These are phyloP conservation scores for Cunninghamia lanceolata DNA, from an alignment of 75 land plant genomes.

Conservation along the genomic window DNA sequence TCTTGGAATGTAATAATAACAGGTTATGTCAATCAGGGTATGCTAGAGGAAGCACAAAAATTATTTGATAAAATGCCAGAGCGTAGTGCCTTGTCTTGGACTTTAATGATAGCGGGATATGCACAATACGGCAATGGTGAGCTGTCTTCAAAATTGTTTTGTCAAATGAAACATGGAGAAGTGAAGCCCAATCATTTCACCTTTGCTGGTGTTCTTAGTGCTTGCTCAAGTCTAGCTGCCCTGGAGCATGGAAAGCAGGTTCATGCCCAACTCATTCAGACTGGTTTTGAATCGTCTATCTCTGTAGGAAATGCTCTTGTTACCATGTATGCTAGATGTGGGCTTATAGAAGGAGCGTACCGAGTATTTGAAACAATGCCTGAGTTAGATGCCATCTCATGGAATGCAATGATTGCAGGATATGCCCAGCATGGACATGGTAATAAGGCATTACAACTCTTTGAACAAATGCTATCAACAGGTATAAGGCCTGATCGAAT, in stretches of 20 bases:
- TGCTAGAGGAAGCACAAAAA: slow-evolving; percentile 23
- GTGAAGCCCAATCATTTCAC: slow-evolving; percentile 47
- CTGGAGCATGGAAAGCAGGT: slow-evolving; percentile 36
- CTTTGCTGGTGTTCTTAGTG: slow-evolving; percentile 42
- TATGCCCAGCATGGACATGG: slow-evolving; percentile 39
- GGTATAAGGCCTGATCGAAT: slow-evolving; percentile 30
- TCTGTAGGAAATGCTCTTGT: slow-evolving; percentile 51
- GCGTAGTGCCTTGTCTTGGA: slow-evolving; percentile 53
- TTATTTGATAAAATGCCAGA: slow-evolving; percentile 58
- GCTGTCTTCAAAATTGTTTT: slow-evolving; percentile 29
- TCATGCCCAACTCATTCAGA: slow-evolving; percentile 36
- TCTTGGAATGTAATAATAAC: slow-evolving; percentile 48
- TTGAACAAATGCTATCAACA: slow-evolving; percentile 22
- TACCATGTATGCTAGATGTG: slow-evolving; percentile 81
- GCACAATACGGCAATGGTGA: slow-evolving; percentile 50
- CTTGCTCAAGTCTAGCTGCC: slow-evolving; percentile 44
- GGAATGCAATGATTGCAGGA: slow-evolving; percentile 74
- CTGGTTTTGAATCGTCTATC: slow-evolving; percentile 38
- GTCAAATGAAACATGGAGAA: slow-evolving; percentile 24
- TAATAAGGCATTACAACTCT: slow-evolving; percentile 20
- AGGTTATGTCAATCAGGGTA: slow-evolving; percentile 30
- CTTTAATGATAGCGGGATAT: slow-evolving; percentile 48
- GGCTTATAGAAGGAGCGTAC: slow-evolving; percentile 36
- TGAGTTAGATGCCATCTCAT: slow-evolving; percentile 45
- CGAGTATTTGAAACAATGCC: slow-evolving; percentile 33